Conservation (phyloP, 495 filamentous ascomycete species). For the Penicillium canescens region DNA sequence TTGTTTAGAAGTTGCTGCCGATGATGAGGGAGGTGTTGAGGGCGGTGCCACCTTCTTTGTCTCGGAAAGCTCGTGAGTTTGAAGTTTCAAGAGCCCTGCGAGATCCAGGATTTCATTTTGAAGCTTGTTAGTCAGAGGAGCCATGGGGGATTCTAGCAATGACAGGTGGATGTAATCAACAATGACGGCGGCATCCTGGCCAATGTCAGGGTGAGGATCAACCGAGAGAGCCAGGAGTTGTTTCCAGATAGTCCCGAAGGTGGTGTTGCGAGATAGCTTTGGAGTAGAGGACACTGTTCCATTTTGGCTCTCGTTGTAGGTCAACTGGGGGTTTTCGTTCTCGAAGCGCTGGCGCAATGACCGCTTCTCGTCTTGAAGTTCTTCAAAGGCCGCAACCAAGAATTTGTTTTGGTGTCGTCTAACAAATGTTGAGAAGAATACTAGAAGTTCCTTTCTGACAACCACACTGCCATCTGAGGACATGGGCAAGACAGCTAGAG, state of each 20-base stretch:
- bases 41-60: constrained; percentile 44
- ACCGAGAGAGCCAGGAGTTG: constrained; percentile 86
- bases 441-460: constrained; percentile 87
- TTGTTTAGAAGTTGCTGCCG: constrained; percentile 45
- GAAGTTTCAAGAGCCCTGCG: constrained; percentile 47
- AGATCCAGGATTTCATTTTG: constrained; percentile 76
- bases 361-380: constrained; percentile 81
- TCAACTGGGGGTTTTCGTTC: constrained; percentile 22
- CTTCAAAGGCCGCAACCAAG: constrained; percentile 87
- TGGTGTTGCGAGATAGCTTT: constrained; percentile 75
- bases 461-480: constrained; percentile 87
- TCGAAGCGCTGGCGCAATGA: constrained; percentile 52
- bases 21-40: constrained; percentile 49
- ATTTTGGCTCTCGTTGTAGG: constrained; percentile 15
- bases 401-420: constrained; percentile 91
- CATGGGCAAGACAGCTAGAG: constrained; percentile 82
- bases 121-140: constrained; percentile 62
- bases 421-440: constrained; percentile 92
- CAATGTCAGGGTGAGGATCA: constrained; percentile 92
- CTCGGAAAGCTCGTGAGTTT: constrained; percentile 38
- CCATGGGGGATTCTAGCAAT: constrained; percentile 75
- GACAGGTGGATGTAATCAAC: constrained; percentile 81
- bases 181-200: constrained; percentile 75
- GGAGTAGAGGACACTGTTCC: constrained; percentile 8
- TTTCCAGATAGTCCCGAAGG: constrained; percentile 92